phyloP scores from a whole-genome alignment of 148 eudicot genomes.

The Gaultheria prostrata region DNA sequence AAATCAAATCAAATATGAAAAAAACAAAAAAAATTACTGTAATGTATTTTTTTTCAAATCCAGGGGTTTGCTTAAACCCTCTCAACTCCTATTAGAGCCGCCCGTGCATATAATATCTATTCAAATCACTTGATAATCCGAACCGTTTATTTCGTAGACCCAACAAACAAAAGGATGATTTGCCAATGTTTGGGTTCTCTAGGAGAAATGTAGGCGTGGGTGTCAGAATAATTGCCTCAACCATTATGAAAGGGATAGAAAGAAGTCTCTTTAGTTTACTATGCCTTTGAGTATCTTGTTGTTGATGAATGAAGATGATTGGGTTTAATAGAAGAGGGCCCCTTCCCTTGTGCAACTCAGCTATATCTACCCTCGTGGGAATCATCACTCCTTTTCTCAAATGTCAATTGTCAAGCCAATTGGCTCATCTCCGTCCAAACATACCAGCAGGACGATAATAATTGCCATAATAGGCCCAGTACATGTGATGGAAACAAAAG shows the following conservation, averaged over 20 bases:
- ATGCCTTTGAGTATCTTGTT: neutral
- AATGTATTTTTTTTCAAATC: no score
- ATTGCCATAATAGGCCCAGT: neutral
- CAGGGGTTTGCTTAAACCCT: no score
- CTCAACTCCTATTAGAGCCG: no score
- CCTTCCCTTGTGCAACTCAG: neutral
- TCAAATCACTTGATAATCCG: neutral
- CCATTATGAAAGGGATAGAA: neutral
- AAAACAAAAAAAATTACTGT: no score
- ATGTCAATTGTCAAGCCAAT: neutral
- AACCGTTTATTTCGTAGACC: neutral
- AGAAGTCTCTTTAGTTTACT: neutral
- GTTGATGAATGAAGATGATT: slow-evolving; percentile 1
- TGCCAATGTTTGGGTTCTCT: neutral
- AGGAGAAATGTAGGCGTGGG: slow-evolving; percentile 1
- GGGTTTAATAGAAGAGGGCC: neutral
- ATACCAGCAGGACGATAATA: neutral
- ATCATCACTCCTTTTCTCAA: neutral
- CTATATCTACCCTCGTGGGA: neutral
- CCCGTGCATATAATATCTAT: neutral
- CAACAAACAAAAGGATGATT: neutral
- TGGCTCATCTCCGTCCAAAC: neutral
- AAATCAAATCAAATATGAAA: no score
- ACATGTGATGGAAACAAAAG: no score
- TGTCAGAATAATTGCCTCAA: slow-evolving; percentile 7